Conservation (phyloP, 176 grass and related monocot species). For the Carex parvula region DNA sequence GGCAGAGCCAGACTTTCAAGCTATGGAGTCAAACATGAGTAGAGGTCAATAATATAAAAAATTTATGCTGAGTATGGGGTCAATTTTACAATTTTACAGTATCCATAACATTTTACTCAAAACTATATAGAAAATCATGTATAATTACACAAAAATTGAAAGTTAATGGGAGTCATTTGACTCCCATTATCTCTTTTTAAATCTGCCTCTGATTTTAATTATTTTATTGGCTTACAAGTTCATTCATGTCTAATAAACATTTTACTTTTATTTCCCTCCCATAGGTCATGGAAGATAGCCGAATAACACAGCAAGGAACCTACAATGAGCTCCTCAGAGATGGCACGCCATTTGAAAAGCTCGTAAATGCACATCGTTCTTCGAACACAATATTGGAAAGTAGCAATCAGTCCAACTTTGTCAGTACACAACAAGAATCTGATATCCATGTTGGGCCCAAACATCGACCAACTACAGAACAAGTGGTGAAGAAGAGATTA, state of each 20-base stretch:
- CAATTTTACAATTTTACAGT: not conserved
- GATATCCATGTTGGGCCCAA: conserved; percentile 18
- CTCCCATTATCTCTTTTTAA: no score
- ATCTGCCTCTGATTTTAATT: no score
- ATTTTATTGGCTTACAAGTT: not conserved
- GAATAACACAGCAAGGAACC: conserved; percentile 61
- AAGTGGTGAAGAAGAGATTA: conserved; percentile 49
- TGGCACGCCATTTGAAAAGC: conserved; percentile 75
- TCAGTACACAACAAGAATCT: conserved; percentile 13
- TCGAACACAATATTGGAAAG: conserved; percentile 57
- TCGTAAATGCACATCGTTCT: conserved; percentile 69
- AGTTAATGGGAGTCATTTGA: no score
- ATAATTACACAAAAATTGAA: no score
- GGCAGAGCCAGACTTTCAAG: no score
- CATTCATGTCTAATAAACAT: not conserved
- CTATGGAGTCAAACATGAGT: no score
- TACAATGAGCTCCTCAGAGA: conserved; percentile 58
- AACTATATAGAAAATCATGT: no score
- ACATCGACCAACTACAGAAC: conserved; percentile 20
- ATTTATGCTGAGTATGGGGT: no score
- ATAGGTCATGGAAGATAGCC: conserved; percentile 76
- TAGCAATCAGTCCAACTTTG: conserved; percentile 29
- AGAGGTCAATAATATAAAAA: no score
- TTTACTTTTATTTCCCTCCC: conserved; percentile 10
- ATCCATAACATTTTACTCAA: no score